phyloP scores from a whole-genome alignment of 2,329 filamentous ascomycete species.

The Fusarium euwallaceae region DNA sequence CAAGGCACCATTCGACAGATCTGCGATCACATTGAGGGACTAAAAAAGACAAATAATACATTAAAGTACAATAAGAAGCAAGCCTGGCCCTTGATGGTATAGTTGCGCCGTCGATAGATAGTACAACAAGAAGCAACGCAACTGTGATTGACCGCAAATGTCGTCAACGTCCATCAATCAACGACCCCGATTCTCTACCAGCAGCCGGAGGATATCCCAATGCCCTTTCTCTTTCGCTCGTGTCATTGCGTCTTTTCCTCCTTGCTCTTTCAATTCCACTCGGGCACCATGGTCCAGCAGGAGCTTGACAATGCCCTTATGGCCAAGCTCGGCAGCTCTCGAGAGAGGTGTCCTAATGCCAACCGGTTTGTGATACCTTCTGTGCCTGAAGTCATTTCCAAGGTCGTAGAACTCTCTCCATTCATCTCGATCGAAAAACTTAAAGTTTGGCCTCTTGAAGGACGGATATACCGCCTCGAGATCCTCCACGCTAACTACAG shows the following conservation, averaged over 20 bases:
- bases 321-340: not conserved
- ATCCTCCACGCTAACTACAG: too few species aligned
- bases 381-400: not conserved
- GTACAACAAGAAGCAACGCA: not conserved
- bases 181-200: not conserved
- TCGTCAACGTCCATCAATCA: not conserved
- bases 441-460: too few species aligned
- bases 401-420: not conserved
- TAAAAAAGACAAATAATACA: not conserved
- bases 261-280: not conserved
- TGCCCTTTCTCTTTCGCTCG: not conserved
- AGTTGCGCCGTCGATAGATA: not conserved
- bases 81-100: not conserved
- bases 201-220: not conserved
- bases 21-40: too few species aligned
- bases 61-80: not conserved
- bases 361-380: accelerated
- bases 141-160: not conserved
- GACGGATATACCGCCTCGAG: too few species aligned
- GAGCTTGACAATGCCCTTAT: not conserved
- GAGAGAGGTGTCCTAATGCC: not conserved
- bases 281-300: not conserved
- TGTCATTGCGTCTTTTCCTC: not conserved
- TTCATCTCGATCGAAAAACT: too few species aligned
- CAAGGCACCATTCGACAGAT: too few species aligned